A percentile compares a stretch with the other conserved stretches of the same genome.
phyloP scores from a whole-genome alignment of 2,329 filamentous ascomycete species.

The Calonectria ilicicola region DNA sequence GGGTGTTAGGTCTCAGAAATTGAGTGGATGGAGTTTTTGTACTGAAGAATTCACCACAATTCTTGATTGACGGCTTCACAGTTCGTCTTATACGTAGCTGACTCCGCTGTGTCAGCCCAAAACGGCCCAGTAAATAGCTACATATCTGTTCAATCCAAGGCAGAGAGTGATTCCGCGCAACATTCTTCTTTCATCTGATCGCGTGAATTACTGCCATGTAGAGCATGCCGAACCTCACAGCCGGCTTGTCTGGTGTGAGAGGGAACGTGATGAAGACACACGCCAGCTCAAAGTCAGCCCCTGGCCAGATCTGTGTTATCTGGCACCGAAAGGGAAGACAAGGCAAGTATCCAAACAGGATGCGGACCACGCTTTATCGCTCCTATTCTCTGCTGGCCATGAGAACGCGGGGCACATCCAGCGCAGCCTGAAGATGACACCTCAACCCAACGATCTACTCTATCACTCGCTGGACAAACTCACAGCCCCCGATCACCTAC shows the following conservation, averaged over 20 bases:
- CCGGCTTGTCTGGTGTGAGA: too few species aligned
- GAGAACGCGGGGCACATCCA: not conserved
- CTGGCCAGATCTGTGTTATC: not conserved
- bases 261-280: not conserved
- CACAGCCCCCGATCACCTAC: not conserved
- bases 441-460: not conserved
- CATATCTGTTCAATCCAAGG: too few species aligned
- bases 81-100: not conserved
- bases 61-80: not conserved
- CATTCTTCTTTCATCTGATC: not conserved
- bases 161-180: not conserved
- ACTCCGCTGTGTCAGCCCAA: not conserved
- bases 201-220: not conserved
- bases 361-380: not conserved
- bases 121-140: not conserved
- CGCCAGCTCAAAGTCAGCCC: not conserved
- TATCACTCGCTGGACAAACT: not conserved
- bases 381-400: not conserved
- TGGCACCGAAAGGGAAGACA: not conserved
- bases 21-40: not conserved
- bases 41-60: not conserved
- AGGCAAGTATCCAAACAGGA: not conserved
- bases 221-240: not conserved
- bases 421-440: not conserved
- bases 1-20: too few species aligned